These are phyloP conservation scores for Epichloe festucae DNA, from an alignment of 2,329 filamentous ascomycete genomes.

Conservation along the genomic window DNA sequence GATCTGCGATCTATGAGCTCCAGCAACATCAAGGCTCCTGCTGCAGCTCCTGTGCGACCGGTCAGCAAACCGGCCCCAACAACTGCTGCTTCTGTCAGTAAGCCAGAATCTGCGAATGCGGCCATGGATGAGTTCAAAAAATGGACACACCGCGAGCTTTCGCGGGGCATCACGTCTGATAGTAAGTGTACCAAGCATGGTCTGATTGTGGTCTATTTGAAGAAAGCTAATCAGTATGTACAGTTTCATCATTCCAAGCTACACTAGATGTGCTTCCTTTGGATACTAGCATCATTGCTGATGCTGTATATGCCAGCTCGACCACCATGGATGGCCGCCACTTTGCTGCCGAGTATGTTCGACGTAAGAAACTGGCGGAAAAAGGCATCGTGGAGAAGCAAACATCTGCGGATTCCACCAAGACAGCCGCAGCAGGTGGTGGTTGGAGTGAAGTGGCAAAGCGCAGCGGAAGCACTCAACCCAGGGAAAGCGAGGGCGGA, in stretches of 20 bases:
- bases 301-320: slow-evolving; percentile 76
- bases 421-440: slow-evolving; percentile 36
- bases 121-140: slow-evolving; percentile 95
- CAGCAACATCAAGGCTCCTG: slow-evolving; percentile 26
- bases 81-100: slow-evolving; percentile 27
- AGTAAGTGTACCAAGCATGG: slow-evolving; percentile 27
- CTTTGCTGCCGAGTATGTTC: slow-evolving; percentile 88
- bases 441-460: slow-evolving; percentile 98
- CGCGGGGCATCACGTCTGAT: slow-evolving; percentile 48
- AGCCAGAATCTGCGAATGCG: slow-evolving; percentile 22
- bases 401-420: slow-evolving; percentile 37
- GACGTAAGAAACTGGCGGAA: slow-evolving; percentile 84
- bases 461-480: slow-evolving; percentile 49
- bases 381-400: slow-evolving; percentile 77
- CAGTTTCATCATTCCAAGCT: slow-evolving; percentile 70
- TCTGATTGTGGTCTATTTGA: slow-evolving; percentile 18
- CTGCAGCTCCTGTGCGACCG: slow-evolving; percentile 37
- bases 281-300: slow-evolving; percentile 71
- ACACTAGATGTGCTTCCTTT: slow-evolving; percentile 63
- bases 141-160: slow-evolving; percentile 73
- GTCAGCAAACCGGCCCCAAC: slow-evolving; percentile 32
- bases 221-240: not conserved
- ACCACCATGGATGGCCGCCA: slow-evolving; percentile 85
- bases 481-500: slow-evolving; percentile 30
- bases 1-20: slow-evolving; percentile 30